Conservation (phyloP, 192 early-diverging fungal genomes). For the Backusella tuberculispora region DNA sequence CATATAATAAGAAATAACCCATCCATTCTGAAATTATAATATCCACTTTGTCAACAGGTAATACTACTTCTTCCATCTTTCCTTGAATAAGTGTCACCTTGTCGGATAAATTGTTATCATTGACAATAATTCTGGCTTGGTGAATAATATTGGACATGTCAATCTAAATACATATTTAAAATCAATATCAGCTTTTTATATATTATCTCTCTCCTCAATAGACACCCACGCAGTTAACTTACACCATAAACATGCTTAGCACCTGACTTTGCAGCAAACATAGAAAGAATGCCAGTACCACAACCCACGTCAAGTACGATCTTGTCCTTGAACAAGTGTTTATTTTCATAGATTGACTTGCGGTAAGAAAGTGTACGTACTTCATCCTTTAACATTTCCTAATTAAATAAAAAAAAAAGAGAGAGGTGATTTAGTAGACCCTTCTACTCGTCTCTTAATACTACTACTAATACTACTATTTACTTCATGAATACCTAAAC, state of each 20-base stretch:
- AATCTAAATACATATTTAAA: conserved; percentile 37
- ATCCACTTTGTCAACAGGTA: conserved; percentile 95
- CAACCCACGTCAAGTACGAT: conserved; percentile 99
- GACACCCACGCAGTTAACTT: not conserved
- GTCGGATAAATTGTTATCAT: conserved; percentile 92
- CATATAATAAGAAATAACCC: conserved; percentile 98
- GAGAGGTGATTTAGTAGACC: not conserved
- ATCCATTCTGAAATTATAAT: conserved; percentile 99
- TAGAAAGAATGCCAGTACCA: conserved; percentile 96
- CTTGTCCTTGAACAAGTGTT: conserved; percentile 96
- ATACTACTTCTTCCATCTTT: conserved; percentile 94
- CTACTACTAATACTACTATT: not conserved
- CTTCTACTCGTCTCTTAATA: not conserved
- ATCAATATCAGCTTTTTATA: not conserved
- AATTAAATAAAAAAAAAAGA: not conserved
- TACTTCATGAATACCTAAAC: conserved; percentile 23
- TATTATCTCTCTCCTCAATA: not conserved
- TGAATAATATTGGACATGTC: conserved; percentile 95
- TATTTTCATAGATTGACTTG: conserved; percentile 92
- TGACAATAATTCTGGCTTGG: conserved; percentile 91
- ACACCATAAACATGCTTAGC: conserved; percentile 94
- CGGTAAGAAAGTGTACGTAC: conserved; percentile 94
- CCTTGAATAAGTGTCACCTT: conserved; percentile 90
- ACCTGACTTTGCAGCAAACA: conserved; percentile 99
- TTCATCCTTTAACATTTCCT: conserved; percentile 98